Evolutionary conservation across 148 eudicot species (phyloP), one percentile per base, ranked within the genome.

Genomic region (Vaccinium macrocarpon): DNA sequence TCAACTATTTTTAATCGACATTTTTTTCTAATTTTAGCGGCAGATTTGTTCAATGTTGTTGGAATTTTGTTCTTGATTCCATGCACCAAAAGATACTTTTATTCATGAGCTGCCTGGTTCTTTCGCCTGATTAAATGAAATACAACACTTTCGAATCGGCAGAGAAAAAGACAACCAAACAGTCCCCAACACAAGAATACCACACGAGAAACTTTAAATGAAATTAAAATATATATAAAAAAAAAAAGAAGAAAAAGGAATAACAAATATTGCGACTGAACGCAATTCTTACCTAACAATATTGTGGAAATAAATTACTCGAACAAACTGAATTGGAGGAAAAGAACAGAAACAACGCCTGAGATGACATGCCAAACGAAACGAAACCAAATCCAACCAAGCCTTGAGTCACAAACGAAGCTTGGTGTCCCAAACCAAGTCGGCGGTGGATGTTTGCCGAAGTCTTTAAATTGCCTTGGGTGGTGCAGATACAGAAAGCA

Each of bases 391-490:
- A 56, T 56, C 61, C 61, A 56, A 56, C 8, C n/a, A 56, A 56
- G 19, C 61, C 61, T 56, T 56, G 61, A 1, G 21, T 56, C 21
- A 56, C 21, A 56, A 61, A 61, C 23, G 11, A 61, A 61, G 68
- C 25, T 25, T 19, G 12, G 68, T 61, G 27, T 25, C 27, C 68
- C 68, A 61, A 61, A 61, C 8, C 68, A 61, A 61, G 68, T n/a
- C 12, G 27, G 4, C n/a, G 68, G n/a, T 61, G 68, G 38, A 35
- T 35, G 3, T 35, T 35, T 15, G 27, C 56, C 56, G 5, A 25
- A 6, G 48, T 59, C 23, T 64, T 77, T 49, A 68, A 61, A 53
- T 74, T 73, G 87, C 80, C 27, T 64, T 61, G 0, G 64, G 29
- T 74, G 14, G 38, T 35, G 38, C 48, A 23, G 86, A 21, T 19